Evolutionary conservation across 768 basidiomycete species (phyloP), one percentile per base, ranked within the genome.

Genomic region (Suillus weaverae): DNA sequence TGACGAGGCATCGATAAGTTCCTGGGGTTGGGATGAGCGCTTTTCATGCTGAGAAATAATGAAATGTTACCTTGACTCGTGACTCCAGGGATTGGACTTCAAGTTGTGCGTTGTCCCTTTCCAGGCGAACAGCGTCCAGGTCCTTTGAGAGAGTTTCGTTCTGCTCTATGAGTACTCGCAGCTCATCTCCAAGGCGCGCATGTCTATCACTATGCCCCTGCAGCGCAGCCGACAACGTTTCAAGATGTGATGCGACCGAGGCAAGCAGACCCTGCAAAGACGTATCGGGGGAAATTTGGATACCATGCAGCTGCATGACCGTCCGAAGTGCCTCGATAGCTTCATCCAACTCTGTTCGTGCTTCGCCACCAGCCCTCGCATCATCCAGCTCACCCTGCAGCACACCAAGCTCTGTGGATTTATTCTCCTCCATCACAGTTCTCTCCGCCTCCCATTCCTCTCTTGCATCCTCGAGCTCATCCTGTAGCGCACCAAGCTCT

Each of bases 281-380:
- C 26, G 77, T 66, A 64, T 88, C 86, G 60, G 81, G 77, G 18
- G 84, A 81, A 16, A 68, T 61, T 26, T 86, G 74, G 68, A 92
- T 81, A 18, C 80, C 81, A 70, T 90, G 85, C 41, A 80, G 79
- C 68, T 84, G 83, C 64, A 89, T 81, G 67, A 93, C 75, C 5
- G 66, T 71, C 57, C 81, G 82, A 38, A 92, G 70, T 16, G 81
- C 76, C 5, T 79, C 78, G 11, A 83, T 71, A 10, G 84, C 83
- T 2, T 80, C 77, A 55, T 86, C 84, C 30, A 91, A 73, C 68
- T 91, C 86, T 57, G 74, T 76, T 62, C 76, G 79, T 10, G 77
- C 79, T 61, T 77, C 78, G 26, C 69, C 70, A 61, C 77, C 79
- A 8, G 76, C 80, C 61, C 80, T 78, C 60, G 79, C 67, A 41